These are phyloP conservation scores for Beauveria australis DNA, from an alignment of 2,329 filamentous ascomycete species.

Conservation along the genomic window DNA sequence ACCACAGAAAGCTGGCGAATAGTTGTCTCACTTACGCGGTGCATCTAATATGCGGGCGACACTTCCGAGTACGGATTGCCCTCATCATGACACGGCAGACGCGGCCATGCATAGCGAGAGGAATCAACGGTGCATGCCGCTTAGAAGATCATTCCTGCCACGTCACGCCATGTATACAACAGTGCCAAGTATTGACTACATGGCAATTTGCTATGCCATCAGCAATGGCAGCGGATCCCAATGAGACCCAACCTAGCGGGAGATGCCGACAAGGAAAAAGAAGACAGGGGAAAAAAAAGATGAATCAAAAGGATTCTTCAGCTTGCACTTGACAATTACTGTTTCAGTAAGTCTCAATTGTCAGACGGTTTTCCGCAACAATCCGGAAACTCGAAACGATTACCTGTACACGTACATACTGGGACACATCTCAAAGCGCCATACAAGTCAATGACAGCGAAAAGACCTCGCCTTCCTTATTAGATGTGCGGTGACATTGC, in stretches of 20 bases:
- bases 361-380: not conserved
- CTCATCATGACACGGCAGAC: not conserved
- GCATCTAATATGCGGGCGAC: too few species aligned
- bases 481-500: not conserved
- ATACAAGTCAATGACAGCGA: not conserved
- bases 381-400: too few species aligned
- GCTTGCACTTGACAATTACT: not conserved
- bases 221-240: not conserved
- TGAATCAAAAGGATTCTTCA: too few species aligned
- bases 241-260: not conserved
- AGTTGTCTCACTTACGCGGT: too few species aligned
- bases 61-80: not conserved
- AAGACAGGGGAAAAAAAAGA: too few species aligned
- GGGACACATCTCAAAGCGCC: not conserved
- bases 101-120: not conserved
- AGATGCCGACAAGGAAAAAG: not conserved
- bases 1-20: too few species aligned
- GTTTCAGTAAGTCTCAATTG: not conserved
- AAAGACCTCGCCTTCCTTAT: not conserved
- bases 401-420: too few species aligned
- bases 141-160: not conserved
- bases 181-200: not conserved
- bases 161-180: not conserved
- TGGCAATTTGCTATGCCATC: not conserved
- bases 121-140: not conserved